Base-by-base conservation (phyloP, 768 basidiomycete species). In the Xerocomellus intermedius region DNA sequence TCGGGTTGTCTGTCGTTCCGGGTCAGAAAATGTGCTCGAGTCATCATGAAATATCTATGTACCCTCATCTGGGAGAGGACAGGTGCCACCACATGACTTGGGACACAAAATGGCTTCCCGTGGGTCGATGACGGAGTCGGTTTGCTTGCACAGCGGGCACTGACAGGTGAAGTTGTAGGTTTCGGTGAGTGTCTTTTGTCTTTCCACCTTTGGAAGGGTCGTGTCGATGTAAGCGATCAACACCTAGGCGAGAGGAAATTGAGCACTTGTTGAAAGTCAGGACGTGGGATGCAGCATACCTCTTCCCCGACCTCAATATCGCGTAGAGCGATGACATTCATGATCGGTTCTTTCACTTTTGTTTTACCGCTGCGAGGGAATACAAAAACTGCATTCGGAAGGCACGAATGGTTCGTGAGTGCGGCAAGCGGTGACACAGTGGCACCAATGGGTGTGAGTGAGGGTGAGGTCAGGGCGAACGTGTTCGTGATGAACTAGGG, bases 301-400 rank as follows among this genome's bases (percentile, higher is more conserved):
- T 97, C 89, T 69, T 95, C 86, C 8, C 77, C 83, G 0, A 77
- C 67, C 2, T 59, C 47, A 33, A 98, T 87, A 14, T 82, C 74
- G 48, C 79, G 81, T 26, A 98, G 69, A 0, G 88, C 85, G 13
- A 94, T 71, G 12, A 97, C 78, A 36, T 89, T 81, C 82, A 94
- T 79, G 28, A 82, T 56, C 0, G 89, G 84, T 64, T 87, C 86
- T 26, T 77, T 70, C 19, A 53, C 63, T 1, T 63, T 61, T 14
- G 68, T 57, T 13, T 64, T 67, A 5, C 76, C 67, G 4, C 77
- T 68, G 5, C 82, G 77, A 46, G 95, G 94, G 65, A 96, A 98
- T 4, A 98, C 91, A n/a, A 95, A 81, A 32, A 87, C 91, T 0
- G 89, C 92, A 65, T 97, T 95, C 0, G 92, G 91, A 21, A 82